Conservation (phyloP, 2,329 filamentous ascomycete genomes). For the Botrytis pseudocinerea region DNA sequence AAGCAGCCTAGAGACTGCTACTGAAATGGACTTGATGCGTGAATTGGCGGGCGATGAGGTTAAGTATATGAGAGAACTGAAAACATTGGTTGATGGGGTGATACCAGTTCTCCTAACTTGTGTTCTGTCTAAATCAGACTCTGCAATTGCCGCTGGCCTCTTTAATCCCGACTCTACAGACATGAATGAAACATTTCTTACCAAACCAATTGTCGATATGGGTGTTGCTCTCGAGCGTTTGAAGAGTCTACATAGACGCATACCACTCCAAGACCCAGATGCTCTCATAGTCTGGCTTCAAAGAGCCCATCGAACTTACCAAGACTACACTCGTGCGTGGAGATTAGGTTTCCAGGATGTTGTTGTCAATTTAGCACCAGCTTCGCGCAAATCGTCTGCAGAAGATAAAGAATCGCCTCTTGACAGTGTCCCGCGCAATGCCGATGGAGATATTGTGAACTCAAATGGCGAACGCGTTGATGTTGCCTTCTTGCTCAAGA, state of each 20-base stretch:
- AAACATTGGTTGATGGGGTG: constrained; percentile 91
- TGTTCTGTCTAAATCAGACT: constrained; percentile 71
- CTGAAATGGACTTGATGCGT: constrained; percentile 71
- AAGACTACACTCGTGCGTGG: constrained; percentile 85
- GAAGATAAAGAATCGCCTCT: constrained; percentile 55
- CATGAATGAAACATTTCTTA: constrained; percentile 60
- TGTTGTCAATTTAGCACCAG: constrained; percentile 85
- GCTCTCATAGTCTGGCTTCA: constrained; percentile 80
- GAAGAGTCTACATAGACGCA: constrained; percentile 74
- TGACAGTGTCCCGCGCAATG: constrained; percentile 60
- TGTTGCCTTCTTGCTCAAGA: constrained; percentile 87
- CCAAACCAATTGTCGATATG: constrained; percentile 91
- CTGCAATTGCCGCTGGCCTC: constrained; percentile 63
- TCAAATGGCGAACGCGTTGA: constrained; percentile 83
- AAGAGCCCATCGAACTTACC: constrained; percentile 74
- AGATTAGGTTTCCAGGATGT: constrained; percentile 91
- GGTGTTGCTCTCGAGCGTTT: constrained; percentile 85
- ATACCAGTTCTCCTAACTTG: constrained; percentile 88
- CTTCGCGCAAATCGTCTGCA: constrained; percentile 54
- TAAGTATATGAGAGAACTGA: constrained; percentile 86
- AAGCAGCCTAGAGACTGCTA: constrained; percentile 65
- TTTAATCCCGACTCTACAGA: constrained; percentile 54
- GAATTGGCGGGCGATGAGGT: constrained; percentile 82
- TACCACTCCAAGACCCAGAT: constrained; percentile 71
- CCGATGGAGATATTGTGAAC: constrained; percentile 61